These are phyloP conservation scores for Hypoxylon lenormandii DNA, from an alignment of 495 filamentous ascomycete genomes.

Conservation along the genomic window DNA sequence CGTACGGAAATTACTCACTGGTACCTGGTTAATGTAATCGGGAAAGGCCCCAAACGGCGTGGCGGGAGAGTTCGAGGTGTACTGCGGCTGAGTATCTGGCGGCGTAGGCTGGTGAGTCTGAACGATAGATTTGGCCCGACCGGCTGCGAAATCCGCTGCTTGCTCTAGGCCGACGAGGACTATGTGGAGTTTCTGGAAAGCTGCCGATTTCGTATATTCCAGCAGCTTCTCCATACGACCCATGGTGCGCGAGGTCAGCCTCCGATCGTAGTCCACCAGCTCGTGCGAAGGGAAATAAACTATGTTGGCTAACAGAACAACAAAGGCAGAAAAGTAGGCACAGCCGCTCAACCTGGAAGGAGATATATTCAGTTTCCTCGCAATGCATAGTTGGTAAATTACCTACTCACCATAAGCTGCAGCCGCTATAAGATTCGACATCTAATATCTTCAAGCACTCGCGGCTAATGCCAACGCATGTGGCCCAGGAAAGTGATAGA, in stretches of 20 bases:
- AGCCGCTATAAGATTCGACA: slow-evolving; percentile 34
- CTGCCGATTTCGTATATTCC: slow-evolving; percentile 28
- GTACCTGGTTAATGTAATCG: slow-evolving; percentile 2
- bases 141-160: slow-evolving; percentile 30
- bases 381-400: not conserved
- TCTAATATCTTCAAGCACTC: slow-evolving; percentile 38
- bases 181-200: slow-evolving; percentile 37
- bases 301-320: slow-evolving; percentile 50
- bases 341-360: slow-evolving; percentile 44
- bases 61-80: slow-evolving; percentile 4
- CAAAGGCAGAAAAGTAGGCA: slow-evolving; percentile 47
- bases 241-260: slow-evolving; percentile 33
- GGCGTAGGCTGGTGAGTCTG: not conserved
- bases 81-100: slow-evolving; percentile 3
- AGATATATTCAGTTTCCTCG: slow-evolving; percentile 10
- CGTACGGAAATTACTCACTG: slow-evolving; percentile 8
- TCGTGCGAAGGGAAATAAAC: slow-evolving; percentile 43
- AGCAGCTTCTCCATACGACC: slow-evolving; percentile 41
- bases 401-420: slow-evolving; percentile 49
- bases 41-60: slow-evolving; percentile 9
- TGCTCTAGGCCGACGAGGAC: slow-evolving; percentile 36
- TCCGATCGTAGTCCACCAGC: slow-evolving; percentile 33
- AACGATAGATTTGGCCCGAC: slow-evolving; percentile 3
- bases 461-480: slow-evolving; percentile 44
- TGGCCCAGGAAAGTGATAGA: slow-evolving; percentile 42